These are phyloP conservation scores for Chalaropsis thielavioides DNA, from an alignment of 2,329 filamentous ascomycete genomes.

Conservation along the genomic window DNA sequence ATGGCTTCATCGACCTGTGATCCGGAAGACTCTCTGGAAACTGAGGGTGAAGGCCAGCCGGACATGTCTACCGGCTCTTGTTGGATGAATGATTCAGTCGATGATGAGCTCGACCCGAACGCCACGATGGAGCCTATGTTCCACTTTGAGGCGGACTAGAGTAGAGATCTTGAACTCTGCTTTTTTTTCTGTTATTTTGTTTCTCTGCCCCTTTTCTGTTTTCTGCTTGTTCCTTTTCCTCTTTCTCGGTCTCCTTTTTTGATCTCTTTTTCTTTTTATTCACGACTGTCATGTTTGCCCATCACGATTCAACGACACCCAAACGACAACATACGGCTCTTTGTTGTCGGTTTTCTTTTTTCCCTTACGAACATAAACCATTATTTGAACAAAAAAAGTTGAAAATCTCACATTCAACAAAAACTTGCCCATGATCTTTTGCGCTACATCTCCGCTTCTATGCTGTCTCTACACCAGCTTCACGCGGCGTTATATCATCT, in stretches of 20 bases:
- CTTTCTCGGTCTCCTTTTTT: background rate
- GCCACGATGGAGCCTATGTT: background rate
- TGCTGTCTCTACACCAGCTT: background rate
- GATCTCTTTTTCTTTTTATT: background rate
- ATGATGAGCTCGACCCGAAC: background rate
- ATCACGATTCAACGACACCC: slow-evolving; percentile 1
- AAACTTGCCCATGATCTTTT: background rate
- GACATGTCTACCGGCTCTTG: background rate
- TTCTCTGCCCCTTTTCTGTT: background rate
- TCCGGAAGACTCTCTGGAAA: slow-evolving; percentile 4
- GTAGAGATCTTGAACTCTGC: no score
- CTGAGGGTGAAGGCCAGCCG: background rate
- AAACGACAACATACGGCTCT: background rate
- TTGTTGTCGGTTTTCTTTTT: background rate
- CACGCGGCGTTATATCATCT: background rate
- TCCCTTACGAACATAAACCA: slow-evolving; percentile 5
- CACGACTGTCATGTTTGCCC: slow-evolving; percentile 10
- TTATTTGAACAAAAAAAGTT: slow-evolving; percentile 11
- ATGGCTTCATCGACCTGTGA: background rate
- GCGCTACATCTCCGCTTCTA: background rate
- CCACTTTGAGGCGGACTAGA: background rate
- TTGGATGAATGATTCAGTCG: background rate
- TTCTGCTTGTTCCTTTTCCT: background rate
- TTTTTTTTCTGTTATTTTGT: background rate
- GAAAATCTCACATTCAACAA: slow-evolving; percentile 1